Conservation (phyloP, 768 basidiomycete species). For the Trametes coccinea region DNA sequence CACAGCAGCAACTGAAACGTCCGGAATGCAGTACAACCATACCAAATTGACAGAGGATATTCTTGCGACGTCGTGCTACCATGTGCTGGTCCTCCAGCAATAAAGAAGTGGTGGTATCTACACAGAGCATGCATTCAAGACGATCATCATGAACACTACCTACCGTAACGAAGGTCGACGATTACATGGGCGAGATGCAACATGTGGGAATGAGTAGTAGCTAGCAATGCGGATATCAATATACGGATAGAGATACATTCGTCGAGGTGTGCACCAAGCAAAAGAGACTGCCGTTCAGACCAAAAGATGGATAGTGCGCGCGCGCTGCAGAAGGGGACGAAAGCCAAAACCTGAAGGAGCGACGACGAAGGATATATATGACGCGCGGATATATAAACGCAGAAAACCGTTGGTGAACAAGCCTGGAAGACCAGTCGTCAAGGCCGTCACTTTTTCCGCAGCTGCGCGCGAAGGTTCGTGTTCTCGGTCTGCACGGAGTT, state of each 20-base stretch:
- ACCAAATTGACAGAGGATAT: no score
- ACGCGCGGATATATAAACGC: background rate
- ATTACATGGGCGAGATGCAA: slow-evolving; percentile 26
- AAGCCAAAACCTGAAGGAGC: background rate
- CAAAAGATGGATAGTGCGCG: background rate
- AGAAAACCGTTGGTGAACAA: background rate
- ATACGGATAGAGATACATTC: slow-evolving; percentile 25
- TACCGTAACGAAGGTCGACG: slow-evolving; percentile 17
- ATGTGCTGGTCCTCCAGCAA: no score
- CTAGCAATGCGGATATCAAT: slow-evolving; percentile 23
- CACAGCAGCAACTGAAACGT: no score
- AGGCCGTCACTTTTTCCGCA: slow-evolving; percentile 42
- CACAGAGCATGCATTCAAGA: slow-evolving; percentile 16
- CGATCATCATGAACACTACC: slow-evolving; percentile 19
- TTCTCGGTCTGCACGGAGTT: slow-evolving; percentile 84
- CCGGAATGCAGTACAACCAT: no score
- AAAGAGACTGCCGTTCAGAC: slow-evolving; percentile 12
- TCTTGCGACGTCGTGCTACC: no score
- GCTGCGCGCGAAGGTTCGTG: slow-evolving; percentile 63
- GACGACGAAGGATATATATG: background rate
- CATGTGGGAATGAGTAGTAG: slow-evolving; percentile 23
- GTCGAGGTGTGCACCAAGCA: slow-evolving; percentile 20
- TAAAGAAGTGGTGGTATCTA: slow-evolving; percentile 3
- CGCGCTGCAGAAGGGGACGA: background rate
- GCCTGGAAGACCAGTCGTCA: background rate